phyloP scores from a whole-genome alignment of 805 yeast species.

The Nakazawaea wyomingensis region DNA sequence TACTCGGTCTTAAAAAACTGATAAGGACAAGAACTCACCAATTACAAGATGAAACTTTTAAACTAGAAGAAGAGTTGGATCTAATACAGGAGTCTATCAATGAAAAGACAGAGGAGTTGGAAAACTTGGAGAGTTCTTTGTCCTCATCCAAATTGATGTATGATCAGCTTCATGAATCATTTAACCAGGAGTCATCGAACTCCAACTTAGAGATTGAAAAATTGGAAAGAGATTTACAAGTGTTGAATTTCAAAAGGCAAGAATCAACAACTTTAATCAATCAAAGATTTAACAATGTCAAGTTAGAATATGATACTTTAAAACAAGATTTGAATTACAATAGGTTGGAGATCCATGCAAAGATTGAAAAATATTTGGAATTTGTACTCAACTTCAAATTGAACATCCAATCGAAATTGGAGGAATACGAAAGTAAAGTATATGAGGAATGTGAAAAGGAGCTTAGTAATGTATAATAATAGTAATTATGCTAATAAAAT shows the following conservation, averaged over 20 bases:
- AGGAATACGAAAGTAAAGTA: conserved; percentile 48
- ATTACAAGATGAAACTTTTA: conserved; percentile 52
- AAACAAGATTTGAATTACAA: conserved; percentile 40
- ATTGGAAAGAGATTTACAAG: conserved; percentile 51
- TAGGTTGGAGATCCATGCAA: conserved; percentile 44
- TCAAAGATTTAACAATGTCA: conserved; percentile 41
- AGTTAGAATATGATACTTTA: conserved; percentile 47
- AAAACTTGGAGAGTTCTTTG: conserved; percentile 51
- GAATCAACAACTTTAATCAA: conserved; percentile 19
- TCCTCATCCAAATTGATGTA: conserved; percentile 44
- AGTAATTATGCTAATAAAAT: no score
- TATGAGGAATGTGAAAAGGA: conserved; percentile 29
- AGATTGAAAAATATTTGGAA: conserved; percentile 54
- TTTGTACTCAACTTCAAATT: conserved; percentile 60
- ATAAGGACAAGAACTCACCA: conserved; percentile 41
- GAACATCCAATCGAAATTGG: conserved; percentile 59
- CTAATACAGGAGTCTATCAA: conserved; percentile 47
- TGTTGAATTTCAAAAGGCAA: conserved; percentile 18
- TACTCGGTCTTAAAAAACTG: conserved; percentile 40
- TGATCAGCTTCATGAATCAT: conserved; percentile 51
- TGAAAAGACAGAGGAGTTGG: conserved; percentile 53
- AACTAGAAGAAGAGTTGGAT: conserved; percentile 55
- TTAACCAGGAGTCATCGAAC: conserved; percentile 46
- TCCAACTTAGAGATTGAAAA: conserved; percentile 63
- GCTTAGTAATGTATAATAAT: conserved; percentile 5